Base-by-base conservation (phyloP, 345 rosid genomes). In the Eucalyptus cloeziana region DNA sequence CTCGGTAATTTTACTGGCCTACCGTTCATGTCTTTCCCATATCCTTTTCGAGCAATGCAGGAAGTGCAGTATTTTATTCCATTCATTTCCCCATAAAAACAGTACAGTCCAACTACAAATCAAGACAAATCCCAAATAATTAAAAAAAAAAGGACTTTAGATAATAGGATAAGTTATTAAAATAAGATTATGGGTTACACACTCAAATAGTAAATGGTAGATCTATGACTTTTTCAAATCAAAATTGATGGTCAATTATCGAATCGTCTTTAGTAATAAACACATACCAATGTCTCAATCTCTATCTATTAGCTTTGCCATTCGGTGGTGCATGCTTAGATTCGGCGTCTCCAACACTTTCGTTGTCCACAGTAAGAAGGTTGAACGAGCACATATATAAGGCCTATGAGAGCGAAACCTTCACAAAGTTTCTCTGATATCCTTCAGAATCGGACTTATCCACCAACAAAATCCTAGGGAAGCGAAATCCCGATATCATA, bases 381-480 rank as follows among this genome's bases (percentile, higher is more conserved):
- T 64, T 64, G 1, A 64, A 30, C 0, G 5, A 64, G 19, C 37
- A 64, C 37, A 64, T 13, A 7, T 30, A n/a, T 13, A 30, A n/a
- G 8, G 16, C 3, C 19, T 30, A 7, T n/a, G 37, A 64, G 9
- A n/a, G 37, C 2, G 3, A 64, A 64, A n/a, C 37, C 37, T 13
- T 14, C 17, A 3, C 6, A 64, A 64, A 4, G 1, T 7, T 30
- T 4, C 7, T n/a, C 9, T 0, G 0, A n/a, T 64, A 15, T 6
- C 71, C 37, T 64, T 30, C 0, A 4, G 4, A 30, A n/a, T 1
- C 0, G 5, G 37, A 64, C 71, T 30, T 64, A 7, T 30, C 16
- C 19, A 30, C 37, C 71, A 64, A 64, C 33, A 64, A 64, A 30
- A 64, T 14, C 71, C 17, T 3, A 64, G 71, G 71, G 71, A 64